phyloP scores from a whole-genome alignment of 108 stramenopile species.

The Chaetoceros tenuissimus region DNA sequence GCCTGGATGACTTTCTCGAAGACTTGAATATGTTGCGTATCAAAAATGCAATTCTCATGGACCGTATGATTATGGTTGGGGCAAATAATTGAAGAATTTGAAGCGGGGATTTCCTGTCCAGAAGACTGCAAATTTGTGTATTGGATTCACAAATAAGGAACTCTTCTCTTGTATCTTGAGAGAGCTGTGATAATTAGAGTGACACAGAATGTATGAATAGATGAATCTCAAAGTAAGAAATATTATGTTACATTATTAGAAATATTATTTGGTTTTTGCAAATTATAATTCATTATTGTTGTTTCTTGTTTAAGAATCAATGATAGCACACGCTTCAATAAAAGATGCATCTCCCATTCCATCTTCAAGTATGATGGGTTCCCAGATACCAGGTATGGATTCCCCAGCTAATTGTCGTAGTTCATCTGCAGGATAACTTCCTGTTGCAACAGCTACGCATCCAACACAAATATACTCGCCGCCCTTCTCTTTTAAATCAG shows the following conservation, averaged over 20 bases:
- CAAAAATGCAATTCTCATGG: background rate
- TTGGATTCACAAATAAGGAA: no score
- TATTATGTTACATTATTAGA: no score
- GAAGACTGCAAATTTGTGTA: no score
- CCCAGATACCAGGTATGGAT: slow-evolving; percentile 28
- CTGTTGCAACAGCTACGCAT: slow-evolving; percentile 45
- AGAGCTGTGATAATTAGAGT: no score
- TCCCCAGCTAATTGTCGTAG: slow-evolving; percentile 35
- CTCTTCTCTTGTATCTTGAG: no score
- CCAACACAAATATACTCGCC: slow-evolving; percentile 18
- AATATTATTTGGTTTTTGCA: no score
- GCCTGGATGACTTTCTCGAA: background rate
- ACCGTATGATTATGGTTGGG: background rate
- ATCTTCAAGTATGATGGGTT: slow-evolving; percentile 33
- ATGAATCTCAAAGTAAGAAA: no score
- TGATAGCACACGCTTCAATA: slow-evolving; percentile 17
- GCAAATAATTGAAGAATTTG: background rate
- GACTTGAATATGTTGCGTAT: background rate
- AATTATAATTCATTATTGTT: no score
- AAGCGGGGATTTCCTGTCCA: no score
- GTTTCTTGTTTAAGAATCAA: no score
- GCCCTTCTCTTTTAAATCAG: slow-evolving; percentile 1
- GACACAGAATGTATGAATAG: no score
- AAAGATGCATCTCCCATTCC: slow-evolving; percentile 27
- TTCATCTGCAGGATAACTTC: slow-evolving; percentile 36